phyloP scores from a whole-genome alignment of 768 basidiomycete species.

The Plicaturopsis crispa region DNA sequence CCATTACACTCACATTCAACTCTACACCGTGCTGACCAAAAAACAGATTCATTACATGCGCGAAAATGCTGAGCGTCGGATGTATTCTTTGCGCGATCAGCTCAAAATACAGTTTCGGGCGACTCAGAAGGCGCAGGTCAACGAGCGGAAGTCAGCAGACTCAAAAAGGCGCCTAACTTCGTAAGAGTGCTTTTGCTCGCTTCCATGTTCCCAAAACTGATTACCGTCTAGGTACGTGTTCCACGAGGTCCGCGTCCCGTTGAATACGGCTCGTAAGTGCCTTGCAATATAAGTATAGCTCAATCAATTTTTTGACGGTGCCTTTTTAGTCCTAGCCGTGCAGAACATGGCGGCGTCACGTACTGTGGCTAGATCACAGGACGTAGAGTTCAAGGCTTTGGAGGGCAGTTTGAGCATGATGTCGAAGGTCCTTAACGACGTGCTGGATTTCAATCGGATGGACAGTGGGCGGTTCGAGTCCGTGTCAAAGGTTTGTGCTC shows the following conservation, averaged over 20 bases:
- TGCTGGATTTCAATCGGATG: conserved; percentile 82
- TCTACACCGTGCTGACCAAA: too few species aligned
- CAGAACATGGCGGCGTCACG: conserved; percentile 88
- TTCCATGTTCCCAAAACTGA: conserved; percentile 2
- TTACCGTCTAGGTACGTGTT: conserved; percentile 51
- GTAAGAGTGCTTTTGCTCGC: conserved; percentile 40
- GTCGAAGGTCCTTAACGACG: conserved; percentile 81
- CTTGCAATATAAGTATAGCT: conserved; percentile 2
- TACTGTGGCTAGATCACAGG: conserved; percentile 64
- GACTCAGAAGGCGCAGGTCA: conserved; percentile 70
- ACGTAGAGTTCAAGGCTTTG: conserved; percentile 83
- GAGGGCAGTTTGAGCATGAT: conserved; percentile 82
- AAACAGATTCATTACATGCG: conserved; percentile 31
- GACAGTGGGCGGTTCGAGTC: conserved; percentile 82
- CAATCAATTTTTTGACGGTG: not conserved
- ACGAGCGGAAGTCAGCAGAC: conserved; percentile 69
- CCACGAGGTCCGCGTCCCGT: conserved; percentile 78
- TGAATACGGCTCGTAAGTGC: conserved; percentile 59
- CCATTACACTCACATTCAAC: too few species aligned
- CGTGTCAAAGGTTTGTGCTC: conserved; percentile 35
- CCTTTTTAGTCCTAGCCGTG: conserved; percentile 57
- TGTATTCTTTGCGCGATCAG: conserved; percentile 66
- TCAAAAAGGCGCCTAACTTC: conserved; percentile 78
- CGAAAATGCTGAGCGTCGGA: conserved; percentile 59
- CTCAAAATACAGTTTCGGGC: conserved; percentile 68